Percentiles rank a stretch among this genome's conserved stretches.
Conservation (phyloP, 148 eudicot genomes). For the Diospyros kaki region DNA sequence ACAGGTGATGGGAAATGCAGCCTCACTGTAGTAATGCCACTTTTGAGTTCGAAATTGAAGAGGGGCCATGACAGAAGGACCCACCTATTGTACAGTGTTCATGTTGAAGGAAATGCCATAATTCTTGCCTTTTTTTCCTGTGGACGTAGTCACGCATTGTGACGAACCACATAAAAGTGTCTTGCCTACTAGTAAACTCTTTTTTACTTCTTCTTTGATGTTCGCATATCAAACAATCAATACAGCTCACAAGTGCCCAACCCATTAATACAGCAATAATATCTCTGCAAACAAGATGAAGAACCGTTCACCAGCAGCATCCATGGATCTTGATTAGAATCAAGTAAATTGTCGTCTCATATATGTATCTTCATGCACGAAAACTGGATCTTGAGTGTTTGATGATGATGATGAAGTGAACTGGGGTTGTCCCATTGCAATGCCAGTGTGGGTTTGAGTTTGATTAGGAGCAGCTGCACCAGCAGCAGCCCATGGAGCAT, state of each 20-base stretch:
- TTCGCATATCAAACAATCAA: not conserved
- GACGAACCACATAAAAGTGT: constrained; percentile 17
- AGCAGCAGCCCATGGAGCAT: constrained; percentile 25
- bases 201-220: not conserved
- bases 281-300: not conserved
- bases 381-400: constrained; percentile 55
- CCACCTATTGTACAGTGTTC: too few relatives aligned
- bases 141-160: constrained; percentile 19
- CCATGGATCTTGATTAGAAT: not conserved
- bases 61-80: too few relatives aligned
- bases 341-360: constrained; percentile 67
- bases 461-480: constrained; percentile 43
- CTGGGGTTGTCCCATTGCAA: constrained; percentile 89
- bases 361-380: constrained; percentile 94
- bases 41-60: too few relatives aligned
- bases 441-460: constrained; percentile 21
- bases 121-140: not conserved
- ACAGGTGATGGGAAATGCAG: too few relatives aligned
- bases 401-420: constrained; percentile 33
- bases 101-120: too few relatives aligned
- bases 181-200: too few relatives aligned
- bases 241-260: too few relatives aligned
- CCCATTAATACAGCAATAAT: not conserved
- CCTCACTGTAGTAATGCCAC: too few relatives aligned
- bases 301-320: too few relatives aligned